Percentiles rank a stretch among this genome's conserved stretches.
Evolutionary conservation across 345 rosid genomes (phyloP).

Genomic region (Raphanus sativus): DNA sequence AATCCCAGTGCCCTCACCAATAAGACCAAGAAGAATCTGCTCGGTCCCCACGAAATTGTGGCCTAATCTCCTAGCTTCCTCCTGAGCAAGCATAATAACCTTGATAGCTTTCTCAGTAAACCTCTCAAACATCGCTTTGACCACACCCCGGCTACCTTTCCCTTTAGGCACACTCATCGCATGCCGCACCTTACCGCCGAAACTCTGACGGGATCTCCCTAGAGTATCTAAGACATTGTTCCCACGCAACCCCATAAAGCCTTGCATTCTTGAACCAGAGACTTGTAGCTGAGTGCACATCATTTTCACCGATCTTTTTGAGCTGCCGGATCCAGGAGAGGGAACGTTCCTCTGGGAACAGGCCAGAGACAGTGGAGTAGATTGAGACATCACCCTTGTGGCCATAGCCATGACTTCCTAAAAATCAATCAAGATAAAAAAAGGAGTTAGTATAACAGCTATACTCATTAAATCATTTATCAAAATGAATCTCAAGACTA

Average conservation of each 20-base stretch:
- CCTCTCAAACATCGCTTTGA: constrained; percentile 87
- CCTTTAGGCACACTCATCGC: constrained; percentile 50
- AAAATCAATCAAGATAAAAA: neutral
- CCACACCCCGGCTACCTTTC: constrained; percentile 46
- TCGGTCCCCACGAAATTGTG: constrained; percentile 97
- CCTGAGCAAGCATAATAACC: constrained; percentile 96
- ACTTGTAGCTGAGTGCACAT: constrained; percentile 42
- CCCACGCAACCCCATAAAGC: constrained; percentile 61
- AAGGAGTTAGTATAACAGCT: neutral
- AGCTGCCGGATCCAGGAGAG: constrained; percentile 52
- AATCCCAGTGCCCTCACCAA: constrained; percentile 95
- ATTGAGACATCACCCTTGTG: constrained; percentile 69
- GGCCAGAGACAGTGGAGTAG: constrained; percentile 56
- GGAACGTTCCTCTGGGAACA: constrained; percentile 48
- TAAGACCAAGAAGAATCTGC: constrained; percentile 86
- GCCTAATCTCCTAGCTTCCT: constrained; percentile 93
- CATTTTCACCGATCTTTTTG: constrained; percentile 51
- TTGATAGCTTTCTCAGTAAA: constrained; percentile 90
- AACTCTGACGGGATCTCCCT: constrained; percentile 46
- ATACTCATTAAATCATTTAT: neutral
- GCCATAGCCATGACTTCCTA: constrained; percentile 57
- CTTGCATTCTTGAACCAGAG: constrained; percentile 50
- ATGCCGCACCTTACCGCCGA: constrained; percentile 52
- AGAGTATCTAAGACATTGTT: constrained; percentile 51
- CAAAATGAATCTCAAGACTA: neutral